phyloP scores from a whole-genome alignment of 305 asterid species.

The Fraxinus sp. region DNA sequence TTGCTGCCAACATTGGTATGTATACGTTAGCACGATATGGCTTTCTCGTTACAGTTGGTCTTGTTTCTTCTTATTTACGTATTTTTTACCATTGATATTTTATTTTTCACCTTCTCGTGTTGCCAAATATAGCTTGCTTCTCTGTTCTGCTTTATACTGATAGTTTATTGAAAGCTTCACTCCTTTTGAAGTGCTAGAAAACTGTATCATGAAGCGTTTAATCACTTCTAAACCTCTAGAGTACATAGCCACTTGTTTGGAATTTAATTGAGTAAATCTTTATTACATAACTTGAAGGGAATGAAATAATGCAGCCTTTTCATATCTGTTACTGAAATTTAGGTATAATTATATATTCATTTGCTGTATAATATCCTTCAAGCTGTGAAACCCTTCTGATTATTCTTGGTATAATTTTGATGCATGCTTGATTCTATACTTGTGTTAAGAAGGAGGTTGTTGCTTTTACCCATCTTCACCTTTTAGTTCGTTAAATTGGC shows the following conservation, averaged over 20 bases:
- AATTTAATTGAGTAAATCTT: background rate
- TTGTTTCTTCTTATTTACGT: background rate
- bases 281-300: slow-evolving; percentile 1
- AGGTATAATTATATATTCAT: background rate
- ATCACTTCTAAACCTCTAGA: slow-evolving; percentile 3
- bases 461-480: background rate
- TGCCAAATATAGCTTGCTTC: slow-evolving; percentile 6
- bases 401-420: background rate
- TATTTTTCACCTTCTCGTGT: background rate
- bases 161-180: background rate
- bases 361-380: slow-evolving; percentile 10
- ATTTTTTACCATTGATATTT: background rate
- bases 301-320: background rate
- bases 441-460: slow-evolving; percentile 8
- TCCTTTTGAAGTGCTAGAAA: background rate
- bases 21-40: slow-evolving; percentile 18
- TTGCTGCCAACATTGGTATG: slow-evolving; percentile 98
- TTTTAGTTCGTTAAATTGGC: background rate
- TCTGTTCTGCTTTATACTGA: slow-evolving; percentile 6
- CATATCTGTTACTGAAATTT: background rate
- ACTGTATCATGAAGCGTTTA: background rate
- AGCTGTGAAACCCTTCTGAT: background rate
- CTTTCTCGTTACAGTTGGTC: slow-evolving; percentile 14
- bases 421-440: background rate
- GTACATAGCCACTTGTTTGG: background rate